These are phyloP conservation scores for Fremontodendron californicum DNA, from an alignment of 345 rosid genomes.

Conservation along the genomic window DNA sequence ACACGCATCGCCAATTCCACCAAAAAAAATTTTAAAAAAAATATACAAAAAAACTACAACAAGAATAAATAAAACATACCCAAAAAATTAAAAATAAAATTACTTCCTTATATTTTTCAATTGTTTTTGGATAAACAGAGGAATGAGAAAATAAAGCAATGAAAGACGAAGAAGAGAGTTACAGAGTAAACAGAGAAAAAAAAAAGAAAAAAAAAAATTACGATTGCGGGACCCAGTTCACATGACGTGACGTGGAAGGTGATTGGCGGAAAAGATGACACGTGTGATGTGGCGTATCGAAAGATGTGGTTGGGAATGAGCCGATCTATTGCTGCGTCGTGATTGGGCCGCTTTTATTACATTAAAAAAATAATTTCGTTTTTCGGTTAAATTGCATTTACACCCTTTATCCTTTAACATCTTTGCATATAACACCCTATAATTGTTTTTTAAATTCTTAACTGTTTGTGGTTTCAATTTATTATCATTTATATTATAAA, in stretches of 20 bases:
- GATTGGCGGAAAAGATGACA: slow-evolving; percentile 37
- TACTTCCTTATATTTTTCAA: background rate
- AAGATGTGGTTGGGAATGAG: slow-evolving; percentile 55
- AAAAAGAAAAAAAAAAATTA: background rate
- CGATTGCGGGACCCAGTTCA: slow-evolving; percentile 22
- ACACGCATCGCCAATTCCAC: slow-evolving; percentile 62
- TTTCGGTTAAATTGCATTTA: background rate
- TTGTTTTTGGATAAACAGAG: background rate
- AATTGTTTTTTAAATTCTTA: background rate
- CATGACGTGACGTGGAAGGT: slow-evolving; percentile 36
- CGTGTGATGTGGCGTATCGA: slow-evolving; percentile 47
- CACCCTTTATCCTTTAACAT: background rate
- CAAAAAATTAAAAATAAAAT: background rate
- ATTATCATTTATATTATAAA: no score
- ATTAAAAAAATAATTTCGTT: background rate
- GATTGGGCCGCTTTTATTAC: slow-evolving; percentile 26
- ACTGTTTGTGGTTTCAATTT: background rate
- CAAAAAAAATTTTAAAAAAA: background rate
- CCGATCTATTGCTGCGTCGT: slow-evolving; percentile 35
- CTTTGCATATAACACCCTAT: background rate
- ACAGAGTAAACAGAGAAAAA: background rate
- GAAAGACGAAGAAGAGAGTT: background rate
- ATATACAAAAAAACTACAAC: background rate
- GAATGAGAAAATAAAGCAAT: background rate
- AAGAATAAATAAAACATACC: background rate